phyloP scores from a whole-genome alignment of 306 rosid species.

The Elaeagnus macrophylla region DNA sequence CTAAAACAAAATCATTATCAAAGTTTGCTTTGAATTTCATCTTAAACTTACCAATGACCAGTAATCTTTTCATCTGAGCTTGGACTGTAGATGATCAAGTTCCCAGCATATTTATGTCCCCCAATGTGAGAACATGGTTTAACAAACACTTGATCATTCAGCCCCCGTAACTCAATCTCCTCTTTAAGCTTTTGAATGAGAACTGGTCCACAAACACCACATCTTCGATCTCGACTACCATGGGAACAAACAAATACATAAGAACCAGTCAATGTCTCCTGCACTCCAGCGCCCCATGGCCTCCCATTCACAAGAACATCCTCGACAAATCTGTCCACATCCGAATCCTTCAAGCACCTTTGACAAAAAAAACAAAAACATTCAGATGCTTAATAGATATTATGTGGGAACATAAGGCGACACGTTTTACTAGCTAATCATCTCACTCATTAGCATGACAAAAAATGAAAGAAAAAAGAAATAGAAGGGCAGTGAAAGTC shows the following conservation, averaged over 20 bases:
- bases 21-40: background rate
- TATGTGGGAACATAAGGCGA: background rate
- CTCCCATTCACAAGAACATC: constrained; percentile 72
- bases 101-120: constrained; percentile 91
- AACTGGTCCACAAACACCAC: constrained; percentile 89
- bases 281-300: constrained; percentile 53
- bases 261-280: constrained; percentile 46
- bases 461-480: no score
- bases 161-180: constrained; percentile 57
- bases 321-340: constrained; percentile 58
- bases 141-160: constrained; percentile 54
- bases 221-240: constrained; percentile 79
- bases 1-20: constrained; percentile 6
- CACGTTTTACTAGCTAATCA: no score
- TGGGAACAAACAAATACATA: constrained; percentile 85
- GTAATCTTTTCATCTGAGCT: constrained; percentile 47
- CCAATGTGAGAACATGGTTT: constrained; percentile 76
- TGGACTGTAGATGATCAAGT: constrained; percentile 57
- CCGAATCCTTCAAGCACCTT: constrained; percentile 68
- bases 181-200: constrained; percentile 54
- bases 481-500: no score
- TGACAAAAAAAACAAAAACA: constrained; percentile 12
- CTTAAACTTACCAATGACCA: constrained; percentile 69
- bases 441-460: no score
- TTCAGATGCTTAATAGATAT: constrained; percentile 16